Conservation (phyloP, 306 rosid species). For the Lagenaria siceraria region DNA sequence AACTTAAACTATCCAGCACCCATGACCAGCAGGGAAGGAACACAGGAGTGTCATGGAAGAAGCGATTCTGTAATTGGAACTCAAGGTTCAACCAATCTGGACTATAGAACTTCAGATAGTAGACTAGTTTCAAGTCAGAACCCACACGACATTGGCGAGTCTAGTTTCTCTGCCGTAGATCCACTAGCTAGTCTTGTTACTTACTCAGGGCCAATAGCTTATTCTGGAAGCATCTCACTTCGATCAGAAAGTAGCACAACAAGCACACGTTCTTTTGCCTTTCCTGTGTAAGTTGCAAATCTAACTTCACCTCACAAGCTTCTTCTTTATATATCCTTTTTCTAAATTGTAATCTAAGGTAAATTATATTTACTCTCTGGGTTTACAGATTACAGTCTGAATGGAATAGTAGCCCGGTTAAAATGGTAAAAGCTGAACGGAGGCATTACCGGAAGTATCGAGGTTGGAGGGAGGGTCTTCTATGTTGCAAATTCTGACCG, state of each 20-base stretch:
- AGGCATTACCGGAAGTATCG: slow-evolving; percentile 35
- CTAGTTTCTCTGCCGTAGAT: slow-evolving; percentile 45
- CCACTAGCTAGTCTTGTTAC: slow-evolving; percentile 35
- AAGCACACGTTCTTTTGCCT: slow-evolving; percentile 91
- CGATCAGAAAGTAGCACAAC: slow-evolving; percentile 94
- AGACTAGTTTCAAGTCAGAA: not conserved
- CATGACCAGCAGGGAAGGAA: not conserved
- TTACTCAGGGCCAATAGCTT: slow-evolving; percentile 54
- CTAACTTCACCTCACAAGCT: not conserved
- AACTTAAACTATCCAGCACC: not conserved
- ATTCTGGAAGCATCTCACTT: slow-evolving; percentile 75
- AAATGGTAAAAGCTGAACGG: slow-evolving; percentile 74
- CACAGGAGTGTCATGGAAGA: not conserved
- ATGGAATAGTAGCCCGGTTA: slow-evolving; percentile 76
- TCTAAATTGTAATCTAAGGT: not conserved
- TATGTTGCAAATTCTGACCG: slow-evolving; percentile 83
- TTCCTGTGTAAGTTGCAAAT: slow-evolving; percentile 41
- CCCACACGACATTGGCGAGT: slow-evolving; percentile 12
- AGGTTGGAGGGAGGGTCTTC: slow-evolving; percentile 54
- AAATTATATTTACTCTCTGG: not conserved
- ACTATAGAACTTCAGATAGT: not conserved
- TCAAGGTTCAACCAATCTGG: not conserved
- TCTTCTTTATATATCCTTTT: not conserved
- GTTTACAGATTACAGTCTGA: slow-evolving; percentile 63
- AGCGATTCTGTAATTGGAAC: not conserved